Base-by-base conservation (phyloP, 2,329 filamentous ascomycete species). In the Plectosphaerella plurivora region DNA sequence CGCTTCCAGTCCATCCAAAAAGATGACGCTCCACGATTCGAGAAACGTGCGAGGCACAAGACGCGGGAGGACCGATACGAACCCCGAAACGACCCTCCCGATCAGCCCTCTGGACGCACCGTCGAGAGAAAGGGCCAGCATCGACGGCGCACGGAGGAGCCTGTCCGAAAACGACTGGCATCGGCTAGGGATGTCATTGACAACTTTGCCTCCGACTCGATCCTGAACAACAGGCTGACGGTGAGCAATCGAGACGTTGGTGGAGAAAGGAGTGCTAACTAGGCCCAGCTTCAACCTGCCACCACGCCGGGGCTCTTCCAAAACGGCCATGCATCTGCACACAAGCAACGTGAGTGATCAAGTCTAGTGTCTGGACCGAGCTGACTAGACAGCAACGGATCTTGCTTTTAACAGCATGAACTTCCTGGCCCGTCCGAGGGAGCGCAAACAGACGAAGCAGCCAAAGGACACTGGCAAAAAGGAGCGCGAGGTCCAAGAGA, bases 51-150 rank as follows among this genome's bases (percentile, higher is more conserved):
- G 16, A 75, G 84, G 33, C 70, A 76, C 56, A 87, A 79, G 64
- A 85, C 81, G 15, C 76, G 73, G 49, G 67, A 73, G 22, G 76
- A 82, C 59, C 77, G 74, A 35, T 86, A 87, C 60, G 74, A 82
- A 25, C 28, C 28, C 8, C 28, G 28, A 33, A 33, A 33, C 11
- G 28, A 33, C 28, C 28, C 28, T 33, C 28, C 28, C 9, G 28
- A 33, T 33, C 28, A 12, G 9, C 28, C 28, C 28, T 3, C 2
- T 12, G 11, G 8, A 33, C 28, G 28, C 28, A 33, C 28, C 28
- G 7, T 41, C 37, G 41, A 63, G 25, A 60, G 55, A 45, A 24
- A 58, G 41, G 60, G 46, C 49, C 50, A 51, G 24, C 60, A 55
- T 45, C 61, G 56, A 33, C 49, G 57, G 22, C 61, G 55, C 24